Conservation (phyloP, 2,329 filamentous ascomycete genomes). For the Annulohypoxylon truncatum region DNA sequence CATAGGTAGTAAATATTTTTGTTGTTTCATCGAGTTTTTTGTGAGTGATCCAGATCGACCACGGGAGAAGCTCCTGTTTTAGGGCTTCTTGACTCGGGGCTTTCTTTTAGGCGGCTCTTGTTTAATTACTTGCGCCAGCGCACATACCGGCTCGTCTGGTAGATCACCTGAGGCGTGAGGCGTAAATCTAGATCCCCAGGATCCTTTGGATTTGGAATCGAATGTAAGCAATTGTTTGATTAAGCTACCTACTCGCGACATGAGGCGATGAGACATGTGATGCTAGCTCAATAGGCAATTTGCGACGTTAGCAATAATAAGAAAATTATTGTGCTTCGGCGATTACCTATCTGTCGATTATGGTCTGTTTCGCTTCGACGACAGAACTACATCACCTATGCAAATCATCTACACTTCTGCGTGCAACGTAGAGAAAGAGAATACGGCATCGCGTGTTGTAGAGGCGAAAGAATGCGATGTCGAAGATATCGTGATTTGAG, state of each 20-base stretch:
- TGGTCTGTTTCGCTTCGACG: conserved; percentile 2
- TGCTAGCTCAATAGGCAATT: conserved; percentile 15
- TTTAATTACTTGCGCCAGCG: conserved; percentile 26
- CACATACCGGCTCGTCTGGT: conserved; percentile 11
- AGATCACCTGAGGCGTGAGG: conserved; percentile 21
- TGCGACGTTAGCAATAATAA: neutral
- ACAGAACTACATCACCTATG: conserved; percentile 6
- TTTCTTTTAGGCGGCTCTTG: neutral
- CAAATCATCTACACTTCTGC: conserved; percentile 12
- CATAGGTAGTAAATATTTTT: neutral
- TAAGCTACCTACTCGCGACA: neutral
- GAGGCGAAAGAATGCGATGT: conserved; percentile 15
- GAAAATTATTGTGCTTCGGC: conserved; percentile 7
- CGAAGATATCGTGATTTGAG: conserved; percentile 32
- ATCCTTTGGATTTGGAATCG: neutral
- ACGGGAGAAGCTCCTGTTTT: conserved; percentile 13
- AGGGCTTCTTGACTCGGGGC: conserved; percentile 15
- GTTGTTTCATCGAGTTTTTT: conserved; percentile 20
- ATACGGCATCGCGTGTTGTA: conserved; percentile 13
- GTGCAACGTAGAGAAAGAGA: conserved; percentile 1
- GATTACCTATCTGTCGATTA: conserved; percentile 27
- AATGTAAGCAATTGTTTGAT: conserved; percentile 4
- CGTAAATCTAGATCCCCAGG: conserved; percentile 34
- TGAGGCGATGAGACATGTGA: conserved; percentile 26
- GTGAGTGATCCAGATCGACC: conserved; percentile 17